phyloP scores from a whole-genome alignment of 2,329 filamentous ascomycete genomes.

The Chaetomium strumarium region DNA sequence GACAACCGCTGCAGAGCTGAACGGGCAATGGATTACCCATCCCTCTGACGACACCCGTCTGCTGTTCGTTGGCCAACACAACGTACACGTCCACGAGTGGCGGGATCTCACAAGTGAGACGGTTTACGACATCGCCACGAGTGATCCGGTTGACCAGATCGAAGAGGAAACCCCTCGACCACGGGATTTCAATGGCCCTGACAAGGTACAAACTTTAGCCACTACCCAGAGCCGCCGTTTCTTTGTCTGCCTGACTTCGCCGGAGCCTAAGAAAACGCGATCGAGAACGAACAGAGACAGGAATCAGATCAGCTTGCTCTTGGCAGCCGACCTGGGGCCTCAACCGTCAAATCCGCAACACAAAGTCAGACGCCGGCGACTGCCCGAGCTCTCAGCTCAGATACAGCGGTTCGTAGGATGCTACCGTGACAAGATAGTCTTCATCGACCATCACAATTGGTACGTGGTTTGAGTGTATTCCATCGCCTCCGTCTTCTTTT shows the following conservation, averaged over 20 bases:
- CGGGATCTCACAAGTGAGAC: neutral
- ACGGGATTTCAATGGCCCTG: neutral
- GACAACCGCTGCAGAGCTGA: neutral
- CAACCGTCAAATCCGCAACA: neutral
- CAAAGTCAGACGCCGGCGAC: neutral
- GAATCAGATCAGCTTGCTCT: neutral
- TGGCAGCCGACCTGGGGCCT: neutral
- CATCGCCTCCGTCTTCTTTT: neutral
- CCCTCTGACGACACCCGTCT: neutral
- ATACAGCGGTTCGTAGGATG: conserved; percentile 1
- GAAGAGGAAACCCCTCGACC: neutral
- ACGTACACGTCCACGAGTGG: neutral
- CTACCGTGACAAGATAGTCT: neutral
- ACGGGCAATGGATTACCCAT: neutral
- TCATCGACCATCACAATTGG: conserved; percentile 6
- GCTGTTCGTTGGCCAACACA: neutral
- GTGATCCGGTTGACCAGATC: neutral
- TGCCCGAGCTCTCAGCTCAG: neutral
- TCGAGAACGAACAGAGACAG: neutral
- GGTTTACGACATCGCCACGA: neutral
- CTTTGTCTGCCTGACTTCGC: neutral
- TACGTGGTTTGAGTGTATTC: neutral
- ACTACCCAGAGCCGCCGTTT: neutral
- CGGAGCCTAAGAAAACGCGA: neutral
- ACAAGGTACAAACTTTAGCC: neutral